Base-by-base conservation (phyloP, 2,329 filamentous ascomycete species). In the Alternaria sp. region DNA sequence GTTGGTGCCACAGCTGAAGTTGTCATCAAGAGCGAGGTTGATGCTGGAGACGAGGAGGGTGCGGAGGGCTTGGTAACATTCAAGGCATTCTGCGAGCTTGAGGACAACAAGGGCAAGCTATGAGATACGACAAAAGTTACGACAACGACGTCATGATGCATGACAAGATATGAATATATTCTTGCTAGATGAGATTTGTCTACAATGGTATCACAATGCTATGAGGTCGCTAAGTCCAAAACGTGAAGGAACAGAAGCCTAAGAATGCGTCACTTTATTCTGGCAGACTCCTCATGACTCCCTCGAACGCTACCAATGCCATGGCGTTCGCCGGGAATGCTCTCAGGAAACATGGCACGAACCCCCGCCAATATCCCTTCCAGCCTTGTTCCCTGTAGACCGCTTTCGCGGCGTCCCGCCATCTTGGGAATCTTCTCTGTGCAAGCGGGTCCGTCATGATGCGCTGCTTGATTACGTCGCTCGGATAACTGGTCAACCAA, bases 311-410 rank as follows among this genome's bases (percentile, higher is more conserved):
- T 55, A 97, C 89, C 75, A 98, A 80, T 2, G 95, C 94, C 87
- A 95, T 91, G 0, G 94, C 95, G 83, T 98, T 98, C 25, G 95
- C 94, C 14, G 95, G 95, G 78, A 98, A 98, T 4, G 95, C 95
- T 67, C 95, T 85, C 75, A 98, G 77, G 77, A 98, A 97, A 78
- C 94, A 98, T 2, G 95, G 95, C 74, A 97, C 74, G 74, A 99
- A 99, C 0, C 95, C 95, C 69, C 95, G 86, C 83, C 93, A 98
- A 78, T 93, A 98, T 0, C 93, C 95, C 75, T 81, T 90, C 81
- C 81, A 88, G 2, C 95, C 95, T 49, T 81, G 81, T 75, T 97
- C 93, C 49, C 83, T 83, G 72, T 91, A 96, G 2, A 98, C 91
- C 0, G 90, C 86, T 54, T 76, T 82, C 0, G 92, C 94, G 0